Base-by-base conservation (phyloP, 805 yeast genomes). In the Lachancea thermotolerans region DNA sequence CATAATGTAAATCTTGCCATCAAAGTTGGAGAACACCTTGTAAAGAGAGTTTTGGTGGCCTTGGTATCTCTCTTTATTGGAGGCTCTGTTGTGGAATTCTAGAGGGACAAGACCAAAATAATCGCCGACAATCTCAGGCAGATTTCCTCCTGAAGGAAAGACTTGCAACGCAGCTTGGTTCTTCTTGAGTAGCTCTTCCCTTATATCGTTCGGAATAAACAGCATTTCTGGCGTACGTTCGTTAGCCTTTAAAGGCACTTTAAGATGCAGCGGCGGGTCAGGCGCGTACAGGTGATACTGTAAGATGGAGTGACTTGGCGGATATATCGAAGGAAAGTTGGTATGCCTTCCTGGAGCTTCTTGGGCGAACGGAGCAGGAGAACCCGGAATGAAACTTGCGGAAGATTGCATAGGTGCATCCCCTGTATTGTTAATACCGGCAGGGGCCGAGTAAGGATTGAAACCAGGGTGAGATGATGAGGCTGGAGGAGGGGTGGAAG, bases 201-300 rank as follows among this genome's bases (percentile, higher is more conserved):
- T 74, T 39, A 91, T 57, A 40, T 82, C 74, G 53, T 77, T 77
- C 9, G 89, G 79, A 10, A 91, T 75, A 59, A 90, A 90, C 57
- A 93, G 71, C 46, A 74, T 75, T 44, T 77, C 77, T 2, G 82
- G 77, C 29, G 78, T 79, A 36, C 88, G 75, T 65, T 89, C 90
- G 59, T 89, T 80, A 1, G 86, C 78, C 40, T 75, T 73, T 49
- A 85, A 67, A 11, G 81, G 79, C 9, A 76, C 64, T 35, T 73
- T 71, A 39, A 81, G 62, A 57, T 82, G 81, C 8, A 89, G 90
- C 2, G 90, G 87, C 9, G 96, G 91, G 28, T 79, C 75, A 2
- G 97, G 97, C 0, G 96, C 93, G 65, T 91, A 90, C 34, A 88
- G 66, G 65, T 90, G 96, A 60, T 86, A 85, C 57, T 88, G 88